Conservation (phyloP, 768 basidiomycete genomes). For the Pholiota molesta region DNA sequence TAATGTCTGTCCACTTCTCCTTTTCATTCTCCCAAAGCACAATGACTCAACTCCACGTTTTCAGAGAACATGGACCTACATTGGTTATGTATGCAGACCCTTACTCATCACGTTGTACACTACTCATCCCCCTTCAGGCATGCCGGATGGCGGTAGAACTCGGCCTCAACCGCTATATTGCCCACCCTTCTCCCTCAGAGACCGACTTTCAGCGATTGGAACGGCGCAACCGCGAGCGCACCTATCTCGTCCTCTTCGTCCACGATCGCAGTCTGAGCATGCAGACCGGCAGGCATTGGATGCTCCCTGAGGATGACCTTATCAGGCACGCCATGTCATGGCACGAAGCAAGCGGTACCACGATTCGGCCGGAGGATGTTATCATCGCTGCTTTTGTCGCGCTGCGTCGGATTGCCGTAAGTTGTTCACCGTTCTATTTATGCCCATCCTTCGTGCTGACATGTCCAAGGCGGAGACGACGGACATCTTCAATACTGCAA, state of each 20-base stretch:
- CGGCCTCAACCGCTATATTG: conserved; percentile 70
- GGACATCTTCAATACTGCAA: conserved; percentile 65
- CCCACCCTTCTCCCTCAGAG: conserved; percentile 59
- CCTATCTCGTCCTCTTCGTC: conserved; percentile 83
- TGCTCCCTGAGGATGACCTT: conserved; percentile 86
- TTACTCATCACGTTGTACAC: conserved; percentile 14
- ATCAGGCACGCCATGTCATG: conserved; percentile 69
- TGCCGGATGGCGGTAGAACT: conserved; percentile 89
- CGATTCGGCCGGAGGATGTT: conserved; percentile 75
- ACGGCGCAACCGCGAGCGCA: conserved; percentile 83
- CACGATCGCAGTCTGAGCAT: conserved; percentile 87
- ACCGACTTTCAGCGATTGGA: conserved; percentile 68
- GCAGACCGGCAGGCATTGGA: conserved; percentile 86
- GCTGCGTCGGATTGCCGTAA: conserved; percentile 77
- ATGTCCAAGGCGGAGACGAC: conserved; percentile 70
- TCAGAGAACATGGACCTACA: conserved; percentile 85
- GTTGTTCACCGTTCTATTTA: conserved; percentile 27
- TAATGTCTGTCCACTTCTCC: conserved; percentile 59
- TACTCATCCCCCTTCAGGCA: conserved; percentile 47
- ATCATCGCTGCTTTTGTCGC: conserved; percentile 78
- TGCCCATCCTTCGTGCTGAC: conserved; percentile 9
- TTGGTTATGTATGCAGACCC: conserved; percentile 68
- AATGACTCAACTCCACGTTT: conserved; percentile 16
- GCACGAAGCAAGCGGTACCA: conserved; percentile 63
- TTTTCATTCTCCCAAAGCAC: conserved; percentile 10